Conservation (phyloP, 805 yeast species). For the Kluyveromyces lactis region DNA sequence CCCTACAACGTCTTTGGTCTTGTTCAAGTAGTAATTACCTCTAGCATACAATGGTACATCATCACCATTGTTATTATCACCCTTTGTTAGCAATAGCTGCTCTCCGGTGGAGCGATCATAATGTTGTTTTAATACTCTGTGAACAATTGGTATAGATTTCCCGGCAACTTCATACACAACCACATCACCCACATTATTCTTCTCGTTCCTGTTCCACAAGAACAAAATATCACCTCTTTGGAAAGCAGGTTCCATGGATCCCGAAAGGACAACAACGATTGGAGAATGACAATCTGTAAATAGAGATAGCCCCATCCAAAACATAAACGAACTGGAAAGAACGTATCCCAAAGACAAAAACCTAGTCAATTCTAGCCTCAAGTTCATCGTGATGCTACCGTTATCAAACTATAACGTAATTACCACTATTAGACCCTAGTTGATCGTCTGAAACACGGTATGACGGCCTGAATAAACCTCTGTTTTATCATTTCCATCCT, state of each 20-base stretch:
- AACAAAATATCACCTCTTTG: constrained; percentile 93
- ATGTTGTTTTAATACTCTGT: constrained; percentile 86
- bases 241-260: constrained; percentile 99
- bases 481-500: no score
- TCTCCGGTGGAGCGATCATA: constrained; percentile 28
- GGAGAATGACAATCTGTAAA: constrained; percentile 83
- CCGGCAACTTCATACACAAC: constrained; percentile 84
- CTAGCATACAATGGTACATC: constrained; percentile 80
- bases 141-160: constrained; percentile 90
- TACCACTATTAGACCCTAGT: no score
- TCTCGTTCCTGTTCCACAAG: constrained; percentile 74
- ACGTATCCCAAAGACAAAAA: constrained; percentile 68
- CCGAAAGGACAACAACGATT: constrained; percentile 91
- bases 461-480: no score
- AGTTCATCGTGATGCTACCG: no score
- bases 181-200: constrained; percentile 76
- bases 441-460: no score
- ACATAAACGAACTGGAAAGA: constrained; percentile 80
- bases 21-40: constrained; percentile 66
- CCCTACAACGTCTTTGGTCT: constrained; percentile 74
- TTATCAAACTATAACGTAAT: no score
- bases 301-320: constrained; percentile 78
- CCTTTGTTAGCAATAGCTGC: constrained; percentile 82
- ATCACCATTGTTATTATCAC: constrained; percentile 91
- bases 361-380: constrained; percentile 56